These are phyloP conservation scores for Magnusiomyces fungicola DNA, from an alignment of 1,139 yeast genomes.

Conservation along the genomic window DNA sequence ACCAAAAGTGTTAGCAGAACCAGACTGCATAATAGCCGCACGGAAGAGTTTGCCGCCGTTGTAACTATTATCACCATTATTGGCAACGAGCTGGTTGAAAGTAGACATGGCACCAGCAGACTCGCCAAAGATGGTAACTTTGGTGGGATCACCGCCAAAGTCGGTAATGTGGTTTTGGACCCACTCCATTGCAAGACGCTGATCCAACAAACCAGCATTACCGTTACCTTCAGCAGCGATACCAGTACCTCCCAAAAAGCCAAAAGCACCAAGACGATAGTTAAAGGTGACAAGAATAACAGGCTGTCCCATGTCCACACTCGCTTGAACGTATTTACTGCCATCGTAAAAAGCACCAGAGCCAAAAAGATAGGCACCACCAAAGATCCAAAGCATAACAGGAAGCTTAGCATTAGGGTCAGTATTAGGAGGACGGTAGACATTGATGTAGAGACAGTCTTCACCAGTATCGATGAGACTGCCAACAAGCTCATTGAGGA, in stretches of 20 bases:
- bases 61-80: slow-evolving; percentile 17
- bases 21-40: slow-evolving; percentile 28
- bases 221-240: slow-evolving; percentile 11
- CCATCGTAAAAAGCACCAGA: slow-evolving; percentile 15
- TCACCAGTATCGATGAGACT: slow-evolving; percentile 15
- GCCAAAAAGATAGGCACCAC: slow-evolving; percentile 32
- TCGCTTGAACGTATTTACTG: slow-evolving; percentile 18
- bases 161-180: slow-evolving; percentile 25
- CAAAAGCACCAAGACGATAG: slow-evolving; percentile 29
- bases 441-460: slow-evolving; percentile 23
- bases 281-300: slow-evolving; percentile 22
- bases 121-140: slow-evolving; percentile 31
- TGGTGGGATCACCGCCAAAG: slow-evolving; percentile 32
- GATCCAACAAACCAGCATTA: slow-evolving; percentile 31
- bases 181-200: slow-evolving; percentile 31
- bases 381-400: slow-evolving; percentile 34
- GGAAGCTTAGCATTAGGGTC: slow-evolving; percentile 23
- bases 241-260: slow-evolving; percentile 25
- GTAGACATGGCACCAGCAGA: slow-evolving; percentile 31
- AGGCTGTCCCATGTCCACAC: slow-evolving; percentile 20
- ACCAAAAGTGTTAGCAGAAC: slow-evolving; percentile 17
- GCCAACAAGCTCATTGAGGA: neutral
- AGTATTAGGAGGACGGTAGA: slow-evolving; percentile 19
- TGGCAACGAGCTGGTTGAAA: slow-evolving; percentile 21
- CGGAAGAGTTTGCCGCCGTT: slow-evolving; percentile 18